Evolutionary conservation across 306 rosid species (phyloP), one percentile per base, ranked within the genome.

Genomic region (Citrullus mucosospermus): DNA sequence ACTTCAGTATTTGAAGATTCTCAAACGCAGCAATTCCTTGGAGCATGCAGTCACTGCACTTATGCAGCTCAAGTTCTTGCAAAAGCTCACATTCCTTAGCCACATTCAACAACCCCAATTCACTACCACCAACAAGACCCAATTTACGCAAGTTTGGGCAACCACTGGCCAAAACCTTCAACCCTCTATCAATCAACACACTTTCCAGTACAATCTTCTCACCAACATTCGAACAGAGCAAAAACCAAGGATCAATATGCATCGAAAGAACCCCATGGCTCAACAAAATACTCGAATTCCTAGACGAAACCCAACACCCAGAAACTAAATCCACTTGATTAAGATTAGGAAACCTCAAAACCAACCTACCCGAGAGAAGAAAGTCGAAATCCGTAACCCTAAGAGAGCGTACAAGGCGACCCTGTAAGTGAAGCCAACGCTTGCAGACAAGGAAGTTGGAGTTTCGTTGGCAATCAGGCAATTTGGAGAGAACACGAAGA

Each of bases 371-470:
- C n/a, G 97, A 89, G 13, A 91, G 85, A 36, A 92, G 81, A 75
- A 95, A 95, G 20, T 90, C 92, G 89, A 94, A 95, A 63, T 91
- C 96, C n/a, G 81, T 69, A 11, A 91, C 82, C 79, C 79, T 86
- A 16, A 92, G 69, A 5, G 96, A 84, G 30, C 82, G 86, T 2
- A 91, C 80, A 10, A 95, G 85, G 0, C 99, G 87, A 30, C 96
- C 97, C 61, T 95, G 96, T 36, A 95, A 89, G 79, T 86, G 81
- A 56, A 95, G 80, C 99, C 99, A 95, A 6, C 99, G 92, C 81
- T 91, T 92, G 85, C 99, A 95, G 60, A 95, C 97, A 1, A 95
- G 89, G 15, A 89, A 88, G 38, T 86, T 89, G 3, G 80, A 53
- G 78, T 80, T 78, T 69, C 83, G 79, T 79, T 92, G 93, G 2